Evolutionary conservation across 1,284 basidiomycete genomes (phyloP).

Genomic region (Megacollybia platyphylla): DNA sequence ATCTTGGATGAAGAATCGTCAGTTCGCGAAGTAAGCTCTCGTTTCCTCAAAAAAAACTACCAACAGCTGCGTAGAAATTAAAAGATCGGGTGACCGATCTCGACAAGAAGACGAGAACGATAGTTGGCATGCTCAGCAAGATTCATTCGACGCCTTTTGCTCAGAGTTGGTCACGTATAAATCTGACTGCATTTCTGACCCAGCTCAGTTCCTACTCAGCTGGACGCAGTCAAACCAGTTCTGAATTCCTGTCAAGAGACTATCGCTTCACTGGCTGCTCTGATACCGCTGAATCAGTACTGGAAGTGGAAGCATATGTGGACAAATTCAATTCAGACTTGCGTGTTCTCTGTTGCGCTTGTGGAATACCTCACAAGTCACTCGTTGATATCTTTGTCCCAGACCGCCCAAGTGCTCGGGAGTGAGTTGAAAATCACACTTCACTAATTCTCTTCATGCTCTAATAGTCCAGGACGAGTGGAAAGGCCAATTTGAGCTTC

Average conservation of each 20-base stretch:
- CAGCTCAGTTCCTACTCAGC: slow-evolving; percentile 41
- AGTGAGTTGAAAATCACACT: slow-evolving; percentile 31
- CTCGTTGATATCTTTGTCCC: slow-evolving; percentile 44
- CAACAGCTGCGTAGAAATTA: slow-evolving; percentile 42
- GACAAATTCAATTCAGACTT: slow-evolving; percentile 49
- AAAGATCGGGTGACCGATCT: slow-evolving; percentile 60
- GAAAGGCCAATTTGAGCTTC: slow-evolving; percentile 52
- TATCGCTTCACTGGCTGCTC: slow-evolving; percentile 33
- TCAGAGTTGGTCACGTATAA: slow-evolving; percentile 27
- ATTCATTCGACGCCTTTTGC: slow-evolving; percentile 62
- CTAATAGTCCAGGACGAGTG: slow-evolving; percentile 57
- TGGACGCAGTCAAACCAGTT: slow-evolving; percentile 42
- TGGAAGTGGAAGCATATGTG: slow-evolving; percentile 80
- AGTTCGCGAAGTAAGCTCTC: slow-evolving; percentile 31
- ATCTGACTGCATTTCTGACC: neutral
- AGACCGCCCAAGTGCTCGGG: slow-evolving; percentile 44
- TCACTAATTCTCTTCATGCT: slow-evolving; percentile 5
- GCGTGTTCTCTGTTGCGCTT: slow-evolving; percentile 55
- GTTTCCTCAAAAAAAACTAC: neutral
- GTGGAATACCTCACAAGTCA: slow-evolving; percentile 53
- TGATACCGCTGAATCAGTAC: slow-evolving; percentile 60
- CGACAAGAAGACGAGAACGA: slow-evolving; percentile 58
- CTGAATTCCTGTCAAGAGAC: slow-evolving; percentile 41
- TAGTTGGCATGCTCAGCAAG: slow-evolving; percentile 57
- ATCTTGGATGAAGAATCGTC: slow-evolving; percentile 40